Percentiles rank a stretch among this genome's conserved stretches.
Conservation (phyloP, 2,329 filamentous ascomycete species). For the Monosporascus cannonballus region DNA sequence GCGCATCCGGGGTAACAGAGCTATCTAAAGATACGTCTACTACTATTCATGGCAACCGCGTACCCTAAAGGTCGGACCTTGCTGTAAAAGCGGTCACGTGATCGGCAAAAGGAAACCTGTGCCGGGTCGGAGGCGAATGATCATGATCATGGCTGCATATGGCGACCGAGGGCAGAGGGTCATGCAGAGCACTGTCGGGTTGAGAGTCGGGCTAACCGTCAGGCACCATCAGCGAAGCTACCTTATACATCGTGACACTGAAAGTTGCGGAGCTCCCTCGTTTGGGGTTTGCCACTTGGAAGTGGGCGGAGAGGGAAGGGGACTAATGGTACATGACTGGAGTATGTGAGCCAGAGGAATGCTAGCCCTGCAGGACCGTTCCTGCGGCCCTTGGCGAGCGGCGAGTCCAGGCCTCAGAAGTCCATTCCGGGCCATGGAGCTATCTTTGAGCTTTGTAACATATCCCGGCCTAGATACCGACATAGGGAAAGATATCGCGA, state of each 20-base stretch:
- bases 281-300: background rate
- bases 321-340: background rate
- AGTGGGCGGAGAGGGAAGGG: background rate
- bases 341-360: background rate
- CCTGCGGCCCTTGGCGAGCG: background rate
- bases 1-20: background rate
- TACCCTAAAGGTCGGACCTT: background rate
- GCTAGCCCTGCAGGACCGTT: background rate
- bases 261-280: background rate
- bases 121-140: background rate
- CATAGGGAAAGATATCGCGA: background rate
- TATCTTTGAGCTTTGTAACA: background rate
- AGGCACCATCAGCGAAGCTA: background rate
- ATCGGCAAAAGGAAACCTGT: conserved; percentile 11
- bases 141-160: background rate
- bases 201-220: background rate
- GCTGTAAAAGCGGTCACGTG: conserved; percentile 11
- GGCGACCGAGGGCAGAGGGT: too few relatives aligned
- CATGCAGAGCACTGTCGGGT: too few relatives aligned
- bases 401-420: background rate
- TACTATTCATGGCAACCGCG: background rate
- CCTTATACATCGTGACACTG: background rate
- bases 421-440: background rate
- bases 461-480: background rate
- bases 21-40: background rate